Base-by-base conservation (phyloP, 768 basidiomycete species). In the Mycena pura region DNA sequence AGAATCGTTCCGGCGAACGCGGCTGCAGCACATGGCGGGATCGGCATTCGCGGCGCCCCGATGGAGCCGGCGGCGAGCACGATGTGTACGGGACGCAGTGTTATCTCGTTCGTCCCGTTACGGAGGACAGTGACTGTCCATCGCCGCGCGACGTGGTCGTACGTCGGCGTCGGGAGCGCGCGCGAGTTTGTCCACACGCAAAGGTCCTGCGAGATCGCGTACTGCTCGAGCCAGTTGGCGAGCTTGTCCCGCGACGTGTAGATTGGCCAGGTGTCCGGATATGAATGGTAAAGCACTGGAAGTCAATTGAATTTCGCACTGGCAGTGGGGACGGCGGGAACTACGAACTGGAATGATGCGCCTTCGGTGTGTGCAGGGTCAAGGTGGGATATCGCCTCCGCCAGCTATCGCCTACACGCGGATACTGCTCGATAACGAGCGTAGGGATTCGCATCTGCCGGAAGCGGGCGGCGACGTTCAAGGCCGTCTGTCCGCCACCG, bases 221-320 rank as follows among this genome's bases (percentile, higher is more conserved):
- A 82, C 9, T 75, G 70, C 60, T 82, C 78, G 4, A 83, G 62
- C 79, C 78, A 82, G 62, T 78, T 71, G 0, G 79, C 82, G 3
- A 82, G 47, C 57, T 80, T 82, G 54, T 77, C 75, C 10, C 72
- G 71, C 17, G 80, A 76, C 3, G 78, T 78, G 61, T 70, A 83
- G 10, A 66, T 68, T 0, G 81, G 80, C 79, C 78, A 81, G 40
- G 70, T 80, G 13, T 66, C 47, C 1, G 80, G 78, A 51, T 68
- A 80, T 0, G 76, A 62, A 46, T 76, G 72, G 57, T 81, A 80
- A 6, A 79, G 70, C 51, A 80, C 80, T 79, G 40, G 32, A 54
- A 25, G 63, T 64, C 46, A 69, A 61, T 78, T 79, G 61, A 77
- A 44, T 79, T 55, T 52, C 72, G 65, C 21, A 69, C 66, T 38